These are phyloP conservation scores for Kodamaea restingae DNA, from an alignment of 805 yeast genomes.

Conservation along the genomic window DNA sequence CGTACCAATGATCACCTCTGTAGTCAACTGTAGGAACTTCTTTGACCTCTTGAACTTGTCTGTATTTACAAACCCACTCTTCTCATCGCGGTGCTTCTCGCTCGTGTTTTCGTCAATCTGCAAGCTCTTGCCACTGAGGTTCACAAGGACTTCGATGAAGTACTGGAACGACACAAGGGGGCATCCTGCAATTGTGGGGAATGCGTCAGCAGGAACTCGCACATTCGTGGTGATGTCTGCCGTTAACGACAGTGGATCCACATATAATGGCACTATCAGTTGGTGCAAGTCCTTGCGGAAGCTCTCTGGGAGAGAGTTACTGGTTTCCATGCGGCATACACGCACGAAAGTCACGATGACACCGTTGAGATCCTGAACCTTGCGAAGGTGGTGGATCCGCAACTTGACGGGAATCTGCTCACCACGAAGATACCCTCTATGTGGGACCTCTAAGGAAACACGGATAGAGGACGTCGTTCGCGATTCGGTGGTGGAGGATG, in stretches of 20 bases:
- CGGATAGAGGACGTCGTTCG: slow-evolving; percentile 19
- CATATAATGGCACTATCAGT: slow-evolving; percentile 66
- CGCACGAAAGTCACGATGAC: slow-evolving; percentile 76
- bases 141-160: slow-evolving; percentile 78
- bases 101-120: slow-evolving; percentile 20
- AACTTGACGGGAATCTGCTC: slow-evolving; percentile 74
- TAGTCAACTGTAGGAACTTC: slow-evolving; percentile 75
- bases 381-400: slow-evolving; percentile 63
- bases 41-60: slow-evolving; percentile 71
- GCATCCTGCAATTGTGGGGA: slow-evolving; percentile 76
- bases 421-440: slow-evolving; percentile 73
- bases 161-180: slow-evolving; percentile 77
- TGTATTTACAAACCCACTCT: slow-evolving; percentile 61
- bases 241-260: slow-evolving; percentile 61
- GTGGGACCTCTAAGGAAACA: slow-evolving; percentile 39
- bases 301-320: slow-evolving; percentile 59
- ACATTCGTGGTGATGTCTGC: slow-evolving; percentile 59
- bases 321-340: slow-evolving; percentile 62
- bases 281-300: slow-evolving; percentile 84
- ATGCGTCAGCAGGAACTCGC: slow-evolving; percentile 77
- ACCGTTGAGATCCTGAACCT: slow-evolving; percentile 66
- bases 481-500: not conserved
- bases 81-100: slow-evolving; percentile 20
- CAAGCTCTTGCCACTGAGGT: slow-evolving; percentile 60
- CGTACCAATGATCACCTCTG: slow-evolving; percentile 80